Evolutionary conservation across 257 asterid species (phyloP).

Genomic region (Cruciata laevipes): DNA sequence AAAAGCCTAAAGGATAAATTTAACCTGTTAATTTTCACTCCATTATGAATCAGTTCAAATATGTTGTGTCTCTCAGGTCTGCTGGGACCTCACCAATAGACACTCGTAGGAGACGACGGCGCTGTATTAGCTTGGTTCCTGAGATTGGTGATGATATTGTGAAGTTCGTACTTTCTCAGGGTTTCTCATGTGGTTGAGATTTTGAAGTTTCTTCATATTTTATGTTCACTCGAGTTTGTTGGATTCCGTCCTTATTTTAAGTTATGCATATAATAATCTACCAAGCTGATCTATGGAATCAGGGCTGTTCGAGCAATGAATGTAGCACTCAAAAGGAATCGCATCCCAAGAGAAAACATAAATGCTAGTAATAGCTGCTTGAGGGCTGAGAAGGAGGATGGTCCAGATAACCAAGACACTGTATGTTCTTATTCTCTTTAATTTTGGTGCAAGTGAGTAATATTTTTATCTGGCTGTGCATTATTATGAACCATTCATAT

Average conservation of each 20-base stretch:
- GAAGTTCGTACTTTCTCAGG: constrained; percentile 41
- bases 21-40: constrained; percentile 5
- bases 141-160: constrained; percentile 93
- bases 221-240: not conserved
- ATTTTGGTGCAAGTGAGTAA: not conserved
- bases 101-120: constrained; percentile 72
- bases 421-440: constrained; percentile 26
- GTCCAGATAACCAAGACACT: constrained; percentile 52
- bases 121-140: constrained; percentile 74
- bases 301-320: constrained; percentile 88
- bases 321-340: constrained; percentile 55
- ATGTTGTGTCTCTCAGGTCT: constrained; percentile 44
- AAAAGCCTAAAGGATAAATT: not conserved
- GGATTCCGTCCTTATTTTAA: not conserved
- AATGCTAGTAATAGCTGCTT: constrained; percentile 42
- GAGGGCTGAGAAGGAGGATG: constrained; percentile 48
- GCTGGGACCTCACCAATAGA: constrained; percentile 88
- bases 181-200: not conserved
- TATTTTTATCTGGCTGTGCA: not conserved
- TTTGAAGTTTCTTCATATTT: not conserved
- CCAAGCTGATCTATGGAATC: constrained; percentile 25
- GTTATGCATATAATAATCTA: not conserved
- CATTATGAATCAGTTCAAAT: not conserved
- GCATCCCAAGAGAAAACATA: constrained; percentile 41
- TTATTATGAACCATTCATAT: not conserved